Evolutionary conservation across 495 filamentous ascomycete genomes (phyloP), one percentile per base, ranked within the genome.

Genomic region (Penicilliopsis zonata): DNA sequence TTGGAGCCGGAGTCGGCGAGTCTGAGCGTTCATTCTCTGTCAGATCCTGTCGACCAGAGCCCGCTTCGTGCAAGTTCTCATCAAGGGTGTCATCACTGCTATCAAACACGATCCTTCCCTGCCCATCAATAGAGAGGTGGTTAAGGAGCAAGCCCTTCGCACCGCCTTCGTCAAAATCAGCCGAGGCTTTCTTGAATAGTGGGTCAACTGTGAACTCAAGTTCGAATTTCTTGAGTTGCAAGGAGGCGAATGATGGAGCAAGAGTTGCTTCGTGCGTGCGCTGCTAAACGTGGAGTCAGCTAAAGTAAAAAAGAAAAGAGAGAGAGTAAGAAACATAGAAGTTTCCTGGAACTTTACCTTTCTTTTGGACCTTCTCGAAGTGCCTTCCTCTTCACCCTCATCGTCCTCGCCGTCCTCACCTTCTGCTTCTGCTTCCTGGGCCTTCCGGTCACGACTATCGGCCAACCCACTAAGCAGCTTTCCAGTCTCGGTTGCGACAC

Each of bases 81-180:
- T 90, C 82, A 28, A 74, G 71, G 30, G 76, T 68, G 46, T 99
- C 92, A 50, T 99, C 90, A 36, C 86, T 94, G 60, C 86, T 94
- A 49, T 96, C 90, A 44, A 99, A 99, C 14, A 96, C 87, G 40
- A 99, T 99, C 24, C 86, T 70, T 17, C 90, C 90, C 39, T 83
- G 69, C 4, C 74, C 68, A 57, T 99, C 90, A 37, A 99, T 96
- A 33, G 86, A 76, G 10, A 99, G 68, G 55, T 96, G 86, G 52
- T 99, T 99, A 12, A 99, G 65, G 13, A 99, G 64, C 20, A 99
- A 67, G 2, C 90, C 90, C 59, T 96, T 99, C 12, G 92, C 92
- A 31, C 90, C 90, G 15, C 90, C 90, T 61, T 99, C 90, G 47
- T 99, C 90, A 47, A 96, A 96, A 53, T 99, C 90, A 14, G 90